Evolutionary conservation across 345 rosid genomes (phyloP).

Genomic region (Rhodamnia rubescens): DNA sequence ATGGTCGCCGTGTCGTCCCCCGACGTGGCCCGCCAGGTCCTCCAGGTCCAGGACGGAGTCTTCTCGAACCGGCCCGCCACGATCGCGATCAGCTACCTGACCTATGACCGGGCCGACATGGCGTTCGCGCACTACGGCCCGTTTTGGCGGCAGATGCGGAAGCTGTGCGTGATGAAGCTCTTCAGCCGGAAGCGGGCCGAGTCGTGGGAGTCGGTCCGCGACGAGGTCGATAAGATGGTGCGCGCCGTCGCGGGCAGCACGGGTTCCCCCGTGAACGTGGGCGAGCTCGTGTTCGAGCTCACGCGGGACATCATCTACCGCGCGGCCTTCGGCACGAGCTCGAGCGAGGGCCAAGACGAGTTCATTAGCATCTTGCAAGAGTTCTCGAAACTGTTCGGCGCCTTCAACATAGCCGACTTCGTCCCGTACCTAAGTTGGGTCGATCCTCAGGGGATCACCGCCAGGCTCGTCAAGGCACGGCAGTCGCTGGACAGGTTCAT

Average conservation of each 20-base stretch:
- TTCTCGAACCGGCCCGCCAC: constrained; percentile 75
- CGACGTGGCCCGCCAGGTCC: constrained; percentile 56
- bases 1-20: constrained; percentile 47
- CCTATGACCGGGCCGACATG: constrained; percentile 81
- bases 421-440: constrained; percentile 70
- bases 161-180: constrained; percentile 69
- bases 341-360: constrained; percentile 54
- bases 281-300: constrained; percentile 55
- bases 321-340: constrained; percentile 73
- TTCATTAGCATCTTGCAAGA: constrained; percentile 69
- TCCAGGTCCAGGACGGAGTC: constrained; percentile 55
- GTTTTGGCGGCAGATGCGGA: constrained; percentile 87
- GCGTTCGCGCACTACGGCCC: constrained; percentile 95
- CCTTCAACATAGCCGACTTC: constrained; percentile 67
- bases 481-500: constrained; percentile 54
- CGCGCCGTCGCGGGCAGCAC: constrained; percentile 15
- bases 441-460: constrained; percentile 30
- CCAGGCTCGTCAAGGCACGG: constrained; percentile 54
- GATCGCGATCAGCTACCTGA: constrained; percentile 53
- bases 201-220: constrained; percentile 85
- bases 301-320: constrained; percentile 63
- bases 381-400: constrained; percentile 84
- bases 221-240: constrained; percentile 50
- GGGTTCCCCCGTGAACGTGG: constrained; percentile 45
- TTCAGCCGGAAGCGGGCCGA: constrained; percentile 78